A percentile compares a stretch with the other conserved stretches of the same genome.
These are phyloP conservation scores for Suillus weaverae DNA, from an alignment of 768 basidiomycete genomes.

Conservation along the genomic window DNA sequence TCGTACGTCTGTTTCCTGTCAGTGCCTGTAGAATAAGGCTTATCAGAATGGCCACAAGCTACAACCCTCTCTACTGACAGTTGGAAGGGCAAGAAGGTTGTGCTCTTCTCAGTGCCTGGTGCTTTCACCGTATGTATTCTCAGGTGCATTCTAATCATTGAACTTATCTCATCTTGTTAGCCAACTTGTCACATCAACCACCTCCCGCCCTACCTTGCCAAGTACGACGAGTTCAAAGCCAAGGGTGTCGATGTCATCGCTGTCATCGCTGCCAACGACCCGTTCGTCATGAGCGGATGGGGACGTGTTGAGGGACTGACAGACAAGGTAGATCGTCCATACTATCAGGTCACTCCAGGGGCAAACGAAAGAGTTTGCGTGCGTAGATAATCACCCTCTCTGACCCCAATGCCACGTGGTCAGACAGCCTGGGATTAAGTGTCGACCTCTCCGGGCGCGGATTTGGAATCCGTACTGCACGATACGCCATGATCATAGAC, in stretches of 20 bases:
- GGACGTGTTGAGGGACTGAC: constrained; percentile 55
- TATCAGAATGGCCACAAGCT: constrained; percentile 36
- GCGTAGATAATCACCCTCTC: constrained; percentile 58
- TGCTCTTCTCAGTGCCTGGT: constrained; percentile 76
- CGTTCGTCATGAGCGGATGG: constrained; percentile 64
- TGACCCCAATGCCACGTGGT: constrained; percentile 58
- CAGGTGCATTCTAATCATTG: background rate
- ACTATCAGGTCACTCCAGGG: background rate
- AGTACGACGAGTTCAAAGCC: constrained; percentile 47
- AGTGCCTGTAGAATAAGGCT: background rate
- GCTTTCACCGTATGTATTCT: constrained; percentile 66
- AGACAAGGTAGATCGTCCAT: constrained; percentile 56
- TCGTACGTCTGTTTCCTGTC: constrained; percentile 44
- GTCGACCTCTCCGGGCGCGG: constrained; percentile 50
- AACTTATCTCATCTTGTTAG: constrained; percentile 13
- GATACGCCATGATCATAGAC: constrained; percentile 68
- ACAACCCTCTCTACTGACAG: constrained; percentile 53
- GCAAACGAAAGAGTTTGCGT: background rate
- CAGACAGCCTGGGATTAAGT: constrained; percentile 52
- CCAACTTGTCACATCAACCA: constrained; percentile 45
- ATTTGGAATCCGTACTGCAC: constrained; percentile 57
- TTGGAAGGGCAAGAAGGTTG: constrained; percentile 84
- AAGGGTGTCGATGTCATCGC: constrained; percentile 55
- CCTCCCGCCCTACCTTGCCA: constrained; percentile 46
- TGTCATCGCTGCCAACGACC: constrained; percentile 59